These are phyloP conservation scores for Perkinsus marinus DNA, from an alignment of 169 alveolate genomes.

Conservation along the genomic window DNA sequence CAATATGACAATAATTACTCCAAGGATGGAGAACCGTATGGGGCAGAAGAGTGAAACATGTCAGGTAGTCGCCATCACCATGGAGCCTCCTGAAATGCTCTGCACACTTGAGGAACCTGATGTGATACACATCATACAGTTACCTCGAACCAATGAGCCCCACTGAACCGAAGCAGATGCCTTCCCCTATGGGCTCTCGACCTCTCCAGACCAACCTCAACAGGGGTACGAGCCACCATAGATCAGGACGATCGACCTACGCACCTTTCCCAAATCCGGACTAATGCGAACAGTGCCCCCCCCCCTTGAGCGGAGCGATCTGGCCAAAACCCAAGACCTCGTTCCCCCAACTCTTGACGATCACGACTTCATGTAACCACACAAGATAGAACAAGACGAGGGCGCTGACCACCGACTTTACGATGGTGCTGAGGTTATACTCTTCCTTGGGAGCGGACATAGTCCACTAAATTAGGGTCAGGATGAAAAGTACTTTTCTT, in stretches of 20 bases:
- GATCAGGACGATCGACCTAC: neutral
- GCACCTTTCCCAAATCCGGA: neutral
- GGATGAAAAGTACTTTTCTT: too few species aligned
- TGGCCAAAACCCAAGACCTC: neutral
- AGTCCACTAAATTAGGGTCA: too few species aligned
- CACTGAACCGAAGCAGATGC: neutral
- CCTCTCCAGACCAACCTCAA: neutral
- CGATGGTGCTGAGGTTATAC: neutral
- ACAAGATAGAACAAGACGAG: too few species aligned
- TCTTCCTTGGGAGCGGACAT: too few species aligned
- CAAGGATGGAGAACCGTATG: too few species aligned
- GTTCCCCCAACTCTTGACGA: neutral
- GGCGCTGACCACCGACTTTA: neutral
- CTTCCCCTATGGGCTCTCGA: neutral
- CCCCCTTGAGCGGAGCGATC: neutral
- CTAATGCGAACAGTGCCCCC: neutral
- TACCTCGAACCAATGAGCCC: neutral
- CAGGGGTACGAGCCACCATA: neutral
- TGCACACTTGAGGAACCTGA: too few species aligned
- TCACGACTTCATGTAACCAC: too few species aligned
- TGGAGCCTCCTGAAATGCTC: too few species aligned
- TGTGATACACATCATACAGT: too few species aligned
- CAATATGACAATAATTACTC: too few species aligned
- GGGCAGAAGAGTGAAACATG: too few species aligned
- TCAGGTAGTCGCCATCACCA: too few species aligned